A percentile compares a stretch with the other conserved stretches of the same genome.
These are phyloP conservation scores for Ambispora gerdemannii DNA, from an alignment of 192 early-diverging fungal species.

Conservation along the genomic window DNA sequence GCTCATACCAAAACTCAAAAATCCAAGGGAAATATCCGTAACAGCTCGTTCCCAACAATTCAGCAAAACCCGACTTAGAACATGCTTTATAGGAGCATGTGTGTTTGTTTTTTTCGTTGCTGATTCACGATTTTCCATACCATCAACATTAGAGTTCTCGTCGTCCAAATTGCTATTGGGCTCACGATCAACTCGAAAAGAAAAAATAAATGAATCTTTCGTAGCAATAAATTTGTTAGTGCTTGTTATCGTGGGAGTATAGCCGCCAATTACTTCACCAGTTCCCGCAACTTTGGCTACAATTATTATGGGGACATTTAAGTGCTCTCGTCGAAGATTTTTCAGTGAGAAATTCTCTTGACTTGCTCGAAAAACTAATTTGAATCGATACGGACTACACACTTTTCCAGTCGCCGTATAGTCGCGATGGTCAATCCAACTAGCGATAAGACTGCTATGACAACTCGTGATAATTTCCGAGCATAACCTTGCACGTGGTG, in stretches of 20 bases:
- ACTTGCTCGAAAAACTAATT: constrained; percentile 9
- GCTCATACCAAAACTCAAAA: background rate
- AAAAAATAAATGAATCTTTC: background rate
- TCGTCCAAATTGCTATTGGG: background rate
- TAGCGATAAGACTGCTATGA: background rate
- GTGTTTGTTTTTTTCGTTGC: background rate
- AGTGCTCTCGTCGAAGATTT: background rate
- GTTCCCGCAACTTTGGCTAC: background rate
- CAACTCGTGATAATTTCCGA: background rate
- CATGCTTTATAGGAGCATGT: too few species aligned
- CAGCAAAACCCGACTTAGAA: constrained; percentile 11
- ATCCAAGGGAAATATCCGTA: background rate
- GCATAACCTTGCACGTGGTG: background rate
- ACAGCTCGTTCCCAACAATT: background rate
- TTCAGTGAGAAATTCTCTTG: background rate
- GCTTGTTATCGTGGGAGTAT: background rate
- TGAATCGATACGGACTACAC: constrained; percentile 3
- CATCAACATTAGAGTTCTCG: constrained; percentile 2
- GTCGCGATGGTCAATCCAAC: constrained; percentile 9
- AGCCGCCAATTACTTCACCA: constrained; percentile 26
- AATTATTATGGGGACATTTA: background rate
- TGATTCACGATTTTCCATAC: background rate
- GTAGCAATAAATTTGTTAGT: background rate
- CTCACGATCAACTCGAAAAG: background rate
- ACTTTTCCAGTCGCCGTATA: background rate